Evolutionary conservation across 768 basidiomycete species (phyloP), one percentile per base, ranked within the genome.

Genomic region (Rossbeevera mucosa): DNA sequence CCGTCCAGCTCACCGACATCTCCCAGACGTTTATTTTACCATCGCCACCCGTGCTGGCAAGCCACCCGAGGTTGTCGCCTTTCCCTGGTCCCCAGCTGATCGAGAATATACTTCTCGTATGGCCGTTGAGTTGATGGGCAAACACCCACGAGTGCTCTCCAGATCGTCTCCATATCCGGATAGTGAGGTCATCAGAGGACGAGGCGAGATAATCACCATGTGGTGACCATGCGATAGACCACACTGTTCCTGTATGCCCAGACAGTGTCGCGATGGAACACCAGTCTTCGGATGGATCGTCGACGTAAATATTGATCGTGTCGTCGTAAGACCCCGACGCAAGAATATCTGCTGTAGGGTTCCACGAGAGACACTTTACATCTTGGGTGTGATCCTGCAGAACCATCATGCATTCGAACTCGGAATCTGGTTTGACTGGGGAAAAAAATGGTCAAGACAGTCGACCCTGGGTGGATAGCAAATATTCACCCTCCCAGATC

Each of bases 281-380:
- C 93, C 96, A 98, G 67, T 99, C 96, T 55, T 95, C 91, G 24
- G 82, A 82, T 0, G 92, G 92, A 65, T 97, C 94, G 61, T 98
- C 94, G 49, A 89, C 71, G 70, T 94, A 94, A 25, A 99, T 81
- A 55, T 91, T 92, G 67, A 99, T 88, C 2, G 89, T 92, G 60
- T 97, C 94, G 64, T 99, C 96, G 71, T 98, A 99, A 0, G 95
- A 97, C 4, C 84, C 91, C 2, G 95, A 97, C 24, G 95, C 95
- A 50, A 99, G 84, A 56, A 97, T 91, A 90, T 98, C 94, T 74
- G 97, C 94, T 5, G 74, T 80, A 7, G 96, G 95, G 72, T 98
- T 93, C 94, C 94, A 99, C 12, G 88, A 80, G 11, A 99, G 85
- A 53, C 78, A 87, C 71, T 99, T 99, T 49, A 99, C 94, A 63